These are phyloP conservation scores for Penicillium malachiteum DNA, from an alignment of 495 filamentous ascomycete genomes.

Conservation along the genomic window DNA sequence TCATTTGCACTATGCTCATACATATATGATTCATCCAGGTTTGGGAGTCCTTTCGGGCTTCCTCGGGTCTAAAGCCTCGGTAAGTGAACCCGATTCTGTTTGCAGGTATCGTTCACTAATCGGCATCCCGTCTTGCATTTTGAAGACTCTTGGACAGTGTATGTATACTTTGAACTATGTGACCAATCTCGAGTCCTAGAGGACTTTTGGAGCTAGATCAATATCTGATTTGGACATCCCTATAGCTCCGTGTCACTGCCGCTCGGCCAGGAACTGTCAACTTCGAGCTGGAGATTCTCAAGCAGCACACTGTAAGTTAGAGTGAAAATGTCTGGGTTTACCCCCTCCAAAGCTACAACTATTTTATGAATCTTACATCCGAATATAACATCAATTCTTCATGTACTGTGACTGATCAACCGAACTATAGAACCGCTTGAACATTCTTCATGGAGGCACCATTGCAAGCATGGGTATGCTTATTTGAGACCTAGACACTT, in stretches of 20 bases:
- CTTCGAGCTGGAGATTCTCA: slow-evolving; percentile 82
- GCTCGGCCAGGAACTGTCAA: slow-evolving; percentile 77
- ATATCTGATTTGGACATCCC: background rate
- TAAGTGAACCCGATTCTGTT: slow-evolving; percentile 35
- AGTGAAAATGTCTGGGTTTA: background rate
- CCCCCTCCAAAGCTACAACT: too few species aligned
- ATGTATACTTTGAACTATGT: background rate
- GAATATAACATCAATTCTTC: background rate
- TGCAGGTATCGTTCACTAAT: slow-evolving; percentile 18
- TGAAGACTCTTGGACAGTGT: slow-evolving; percentile 45
- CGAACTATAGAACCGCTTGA: slow-evolving; percentile 73
- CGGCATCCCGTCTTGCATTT: background rate
- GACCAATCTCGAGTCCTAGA: background rate
- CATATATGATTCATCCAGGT: slow-evolving; percentile 50
- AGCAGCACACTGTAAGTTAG: slow-evolving; percentile 77
- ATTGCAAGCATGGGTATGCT: slow-evolving; percentile 82
- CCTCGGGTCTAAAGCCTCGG: slow-evolving; percentile 86
- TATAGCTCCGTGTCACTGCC: slow-evolving; percentile 70
- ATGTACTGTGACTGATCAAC: slow-evolving; percentile 4
- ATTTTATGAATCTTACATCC: too few species aligned
- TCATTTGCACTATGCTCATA: too few species aligned
- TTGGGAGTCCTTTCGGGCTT: slow-evolving; percentile 76
- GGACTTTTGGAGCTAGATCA: background rate
- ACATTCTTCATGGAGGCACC: slow-evolving; percentile 90
- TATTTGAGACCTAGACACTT: background rate